Conservation (phyloP, 2,329 filamentous ascomycete species). For the Aspergillus spinulosporus region DNA sequence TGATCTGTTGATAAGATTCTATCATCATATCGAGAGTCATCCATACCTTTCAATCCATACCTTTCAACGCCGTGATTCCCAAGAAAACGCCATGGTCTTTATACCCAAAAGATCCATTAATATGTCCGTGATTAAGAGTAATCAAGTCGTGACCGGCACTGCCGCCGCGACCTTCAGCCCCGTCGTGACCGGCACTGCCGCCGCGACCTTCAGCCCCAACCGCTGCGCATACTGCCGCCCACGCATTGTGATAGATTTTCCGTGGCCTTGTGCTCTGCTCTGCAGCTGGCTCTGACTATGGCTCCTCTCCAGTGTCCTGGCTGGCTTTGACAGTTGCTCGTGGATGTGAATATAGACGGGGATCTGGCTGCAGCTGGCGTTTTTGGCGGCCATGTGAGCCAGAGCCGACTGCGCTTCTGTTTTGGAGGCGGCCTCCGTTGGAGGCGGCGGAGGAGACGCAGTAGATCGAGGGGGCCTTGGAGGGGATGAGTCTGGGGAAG, state of each 20-base stretch:
- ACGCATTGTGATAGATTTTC: background rate
- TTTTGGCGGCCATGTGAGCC: background rate
- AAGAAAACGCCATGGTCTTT: no score
- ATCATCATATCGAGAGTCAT: background rate
- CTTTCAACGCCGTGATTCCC: no score
- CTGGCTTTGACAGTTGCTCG: background rate
- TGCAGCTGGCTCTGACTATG: background rate
- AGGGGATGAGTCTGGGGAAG: background rate
- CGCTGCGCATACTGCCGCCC: conserved; percentile 1
- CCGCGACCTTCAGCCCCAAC: background rate
- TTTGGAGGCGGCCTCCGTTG: background rate
- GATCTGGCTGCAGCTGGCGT: conserved; percentile 1
- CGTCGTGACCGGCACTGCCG: background rate
- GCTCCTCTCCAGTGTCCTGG: background rate
- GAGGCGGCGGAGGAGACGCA: background rate
- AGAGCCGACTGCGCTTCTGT: background rate
- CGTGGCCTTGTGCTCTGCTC: background rate
- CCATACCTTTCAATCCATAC: no score
- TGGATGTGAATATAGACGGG: conserved; percentile 1
- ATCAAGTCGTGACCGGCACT: no score
- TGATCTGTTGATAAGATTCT: background rate
- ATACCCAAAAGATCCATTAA: no score
- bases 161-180: no score
- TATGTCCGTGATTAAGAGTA: no score
- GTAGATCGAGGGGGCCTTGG: background rate